Conservation (phyloP, 768 basidiomycete species). For the Ramaria sp. region DNA sequence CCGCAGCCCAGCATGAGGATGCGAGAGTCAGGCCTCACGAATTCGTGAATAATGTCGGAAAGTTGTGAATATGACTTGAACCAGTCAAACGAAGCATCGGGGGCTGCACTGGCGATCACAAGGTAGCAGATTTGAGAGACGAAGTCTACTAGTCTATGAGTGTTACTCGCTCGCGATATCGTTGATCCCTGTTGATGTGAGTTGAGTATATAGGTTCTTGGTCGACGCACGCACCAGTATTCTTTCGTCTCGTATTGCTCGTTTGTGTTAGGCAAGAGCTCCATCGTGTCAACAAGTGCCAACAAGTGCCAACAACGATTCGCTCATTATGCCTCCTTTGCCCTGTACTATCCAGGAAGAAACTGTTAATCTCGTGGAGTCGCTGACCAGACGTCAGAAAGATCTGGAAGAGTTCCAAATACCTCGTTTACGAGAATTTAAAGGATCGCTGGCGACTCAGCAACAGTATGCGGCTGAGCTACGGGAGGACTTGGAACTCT, state of each 20-base stretch:
- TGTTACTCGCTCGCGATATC: slow-evolving; percentile 10
- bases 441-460: slow-evolving; percentile 59
- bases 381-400: slow-evolving; percentile 41
- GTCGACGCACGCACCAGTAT: slow-evolving; percentile 13
- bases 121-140: background rate
- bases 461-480: slow-evolving; percentile 67
- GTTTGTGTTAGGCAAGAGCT: slow-evolving; percentile 11
- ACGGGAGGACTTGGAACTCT: slow-evolving; percentile 59
- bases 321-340: slow-evolving; percentile 49
- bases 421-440: slow-evolving; percentile 59
- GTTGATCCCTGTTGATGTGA: slow-evolving; percentile 10
- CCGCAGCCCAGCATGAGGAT: slow-evolving; percentile 82
- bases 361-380: slow-evolving; percentile 37
- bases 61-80: slow-evolving; percentile 76
- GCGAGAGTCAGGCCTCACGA: slow-evolving; percentile 46
- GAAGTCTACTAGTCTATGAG: background rate
- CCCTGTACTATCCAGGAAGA: slow-evolving; percentile 44
- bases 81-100: slow-evolving; percentile 69
- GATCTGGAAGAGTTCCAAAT: slow-evolving; percentile 67
- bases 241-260: slow-evolving; percentile 12
- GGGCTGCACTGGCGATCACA: slow-evolving; percentile 36
- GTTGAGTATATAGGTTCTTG: background rate
- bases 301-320: slow-evolving; percentile 9
- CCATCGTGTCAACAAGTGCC: slow-evolving; percentile 7
- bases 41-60: slow-evolving; percentile 44